phyloP scores from a whole-genome alignment of 169 alveolate genomes.

The Eimeria tenella region DNA sequence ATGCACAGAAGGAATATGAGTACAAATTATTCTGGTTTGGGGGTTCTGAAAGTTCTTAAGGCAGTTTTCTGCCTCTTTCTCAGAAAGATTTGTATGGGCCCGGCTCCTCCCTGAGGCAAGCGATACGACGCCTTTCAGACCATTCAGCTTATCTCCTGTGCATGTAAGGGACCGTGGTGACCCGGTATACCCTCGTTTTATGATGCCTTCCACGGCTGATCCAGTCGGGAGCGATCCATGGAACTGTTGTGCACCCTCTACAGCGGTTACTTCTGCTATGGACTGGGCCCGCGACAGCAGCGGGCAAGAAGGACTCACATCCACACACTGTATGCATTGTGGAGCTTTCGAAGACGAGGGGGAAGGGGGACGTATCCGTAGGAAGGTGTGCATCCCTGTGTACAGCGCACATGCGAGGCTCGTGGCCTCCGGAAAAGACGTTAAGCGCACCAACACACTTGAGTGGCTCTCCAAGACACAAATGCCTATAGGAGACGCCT shows the following conservation, averaged over 20 bases:
- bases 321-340: too few species aligned
- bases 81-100: background rate
- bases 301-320: too few species aligned
- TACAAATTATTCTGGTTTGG: background rate
- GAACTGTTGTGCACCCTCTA: too few species aligned
- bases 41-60: background rate
- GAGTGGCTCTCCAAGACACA: too few species aligned
- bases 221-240: too few species aligned
- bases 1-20: background rate
- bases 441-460: too few species aligned
- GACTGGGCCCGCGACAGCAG: too few species aligned
- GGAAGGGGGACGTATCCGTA: slow-evolving; percentile 37
- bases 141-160: background rate
- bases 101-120: slow-evolving; percentile 2
- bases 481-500: too few species aligned
- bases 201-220: too few species aligned
- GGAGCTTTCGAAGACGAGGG: background rate
- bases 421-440: too few species aligned
- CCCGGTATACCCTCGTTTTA: too few species aligned
- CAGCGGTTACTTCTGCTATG: too few species aligned
- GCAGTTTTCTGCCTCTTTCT: background rate
- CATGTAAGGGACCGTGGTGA: background rate
- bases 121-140: slow-evolving; percentile 8
- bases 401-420: background rate
- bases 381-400: slow-evolving; percentile 11